phyloP scores from a whole-genome alignment of 2,329 filamentous ascomycete genomes.

The Calonectria pseudoturangicola region DNA sequence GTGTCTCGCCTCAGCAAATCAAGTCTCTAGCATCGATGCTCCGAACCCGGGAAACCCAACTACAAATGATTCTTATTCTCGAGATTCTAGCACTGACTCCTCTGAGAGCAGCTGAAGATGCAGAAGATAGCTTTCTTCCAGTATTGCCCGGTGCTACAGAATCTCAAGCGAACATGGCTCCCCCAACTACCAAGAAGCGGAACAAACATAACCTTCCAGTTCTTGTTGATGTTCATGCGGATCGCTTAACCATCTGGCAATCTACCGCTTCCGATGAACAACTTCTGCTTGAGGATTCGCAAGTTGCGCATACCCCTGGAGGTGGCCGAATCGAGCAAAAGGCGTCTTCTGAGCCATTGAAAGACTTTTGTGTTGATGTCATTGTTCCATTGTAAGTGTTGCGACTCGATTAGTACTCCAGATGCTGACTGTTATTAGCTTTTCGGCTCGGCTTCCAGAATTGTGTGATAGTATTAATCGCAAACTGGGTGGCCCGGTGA shows the following conservation, averaged over 20 bases:
- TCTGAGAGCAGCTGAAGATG: conserved; percentile 63
- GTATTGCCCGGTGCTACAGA: conserved; percentile 62
- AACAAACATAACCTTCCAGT: conserved; percentile 78
- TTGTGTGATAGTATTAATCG: conserved; percentile 82
- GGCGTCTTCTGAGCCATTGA: conserved; percentile 76
- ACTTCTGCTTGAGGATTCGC: conserved; percentile 69
- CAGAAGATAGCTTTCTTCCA: conserved; percentile 68
- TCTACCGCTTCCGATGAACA: conserved; percentile 80
- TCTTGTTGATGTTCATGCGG: conserved; percentile 83
- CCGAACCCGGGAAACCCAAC: conserved; percentile 84
- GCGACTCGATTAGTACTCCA: background rate
- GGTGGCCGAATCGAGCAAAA: conserved; percentile 63
- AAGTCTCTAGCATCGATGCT: conserved; percentile 79
- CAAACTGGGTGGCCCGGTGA: conserved; percentile 83
- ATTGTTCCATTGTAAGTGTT: conserved; percentile 84
- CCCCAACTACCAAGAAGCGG: conserved; percentile 69
- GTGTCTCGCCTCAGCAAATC: conserved; percentile 70
- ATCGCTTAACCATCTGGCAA: conserved; percentile 89
- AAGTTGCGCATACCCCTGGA: conserved; percentile 57
- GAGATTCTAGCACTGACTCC: conserved; percentile 84
- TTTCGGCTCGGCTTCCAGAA: conserved; percentile 84
- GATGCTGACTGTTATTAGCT: conserved; percentile 70
- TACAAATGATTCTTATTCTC: conserved; percentile 87
- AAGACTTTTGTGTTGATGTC: conserved; percentile 87
- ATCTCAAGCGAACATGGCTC: conserved; percentile 55